Percentiles rank a stretch among this genome's conserved stretches.
Evolutionary conservation across 192 early-diverging fungal genomes (phyloP).

Genomic region (Linnemannia schmuckeri): DNA sequence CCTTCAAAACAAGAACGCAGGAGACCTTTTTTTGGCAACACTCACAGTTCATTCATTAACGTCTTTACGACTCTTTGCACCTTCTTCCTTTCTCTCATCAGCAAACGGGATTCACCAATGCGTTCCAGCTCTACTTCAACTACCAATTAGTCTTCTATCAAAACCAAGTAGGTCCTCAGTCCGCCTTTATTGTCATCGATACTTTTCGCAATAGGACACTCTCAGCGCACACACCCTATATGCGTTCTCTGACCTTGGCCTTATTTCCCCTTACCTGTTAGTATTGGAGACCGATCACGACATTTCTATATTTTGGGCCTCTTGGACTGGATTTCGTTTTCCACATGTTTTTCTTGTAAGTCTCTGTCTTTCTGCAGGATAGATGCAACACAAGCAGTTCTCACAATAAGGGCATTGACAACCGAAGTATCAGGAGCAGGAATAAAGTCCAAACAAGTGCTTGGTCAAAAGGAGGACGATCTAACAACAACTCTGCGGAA

Average conservation of each 20-base stretch:
- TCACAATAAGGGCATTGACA: neutral
- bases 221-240: neutral
- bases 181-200: neutral
- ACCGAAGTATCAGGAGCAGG: neutral
- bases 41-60: neutral
- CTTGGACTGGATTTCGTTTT: slow-evolving; percentile 93
- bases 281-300: slow-evolving; percentile 94
- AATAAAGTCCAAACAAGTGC: neutral
- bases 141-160: slow-evolving; percentile 75
- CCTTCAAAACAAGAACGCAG: neutral
- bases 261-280: slow-evolving; percentile 49
- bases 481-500: neutral
- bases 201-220: no score
- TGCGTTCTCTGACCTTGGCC: neutral
- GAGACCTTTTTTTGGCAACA: neutral
- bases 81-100: slow-evolving; percentile 40
- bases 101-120: slow-evolving; percentile 88
- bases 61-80: neutral
- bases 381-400: neutral
- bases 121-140: slow-evolving; percentile 87
- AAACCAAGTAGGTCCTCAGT: slow-evolving; percentile 69
- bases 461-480: neutral
- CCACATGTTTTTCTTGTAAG: slow-evolving; percentile 91
- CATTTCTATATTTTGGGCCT: slow-evolving; percentile 94
- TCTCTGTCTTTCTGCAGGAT: neutral